A percentile compares a stretch with the other conserved stretches of the same genome.
phyloP scores from a whole-genome alignment of 1,284 basidiomycete genomes.

The Fomitopsis palustris region DNA sequence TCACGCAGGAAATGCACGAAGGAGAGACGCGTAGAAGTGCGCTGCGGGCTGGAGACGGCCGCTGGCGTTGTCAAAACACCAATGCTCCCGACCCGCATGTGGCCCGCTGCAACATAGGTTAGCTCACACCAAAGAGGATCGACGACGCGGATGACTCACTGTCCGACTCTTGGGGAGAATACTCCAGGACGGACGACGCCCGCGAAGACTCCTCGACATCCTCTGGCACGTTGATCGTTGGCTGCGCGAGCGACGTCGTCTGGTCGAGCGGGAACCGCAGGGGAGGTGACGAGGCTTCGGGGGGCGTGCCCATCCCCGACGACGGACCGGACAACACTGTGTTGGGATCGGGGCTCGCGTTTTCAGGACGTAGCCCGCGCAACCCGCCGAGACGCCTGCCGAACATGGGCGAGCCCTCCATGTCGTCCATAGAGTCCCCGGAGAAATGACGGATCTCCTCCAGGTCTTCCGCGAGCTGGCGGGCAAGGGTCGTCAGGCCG shows the following conservation, averaged over 20 bases:
- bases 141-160: slow-evolving; percentile 34
- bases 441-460: slow-evolving; percentile 34
- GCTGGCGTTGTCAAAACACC: slow-evolving; percentile 50
- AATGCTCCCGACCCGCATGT: slow-evolving; percentile 49
- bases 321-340: slow-evolving; percentile 22
- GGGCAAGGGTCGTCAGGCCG: slow-evolving; percentile 57
- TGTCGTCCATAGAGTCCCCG: slow-evolving; percentile 11
- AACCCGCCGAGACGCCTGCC: slow-evolving; percentile 26
- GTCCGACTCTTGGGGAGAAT: slow-evolving; percentile 33
- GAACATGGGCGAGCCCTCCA: slow-evolving; percentile 27
- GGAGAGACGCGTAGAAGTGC: slow-evolving; percentile 37
- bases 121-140: background rate
- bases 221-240: slow-evolving; percentile 49
- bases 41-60: slow-evolving; percentile 35
- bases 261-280: slow-evolving; percentile 31
- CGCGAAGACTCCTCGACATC: slow-evolving; percentile 56
- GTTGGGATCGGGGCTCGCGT: slow-evolving; percentile 20
- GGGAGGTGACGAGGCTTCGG: slow-evolving; percentile 22
- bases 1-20: slow-evolving; percentile 20
- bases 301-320: slow-evolving; percentile 16
- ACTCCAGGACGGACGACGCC: slow-evolving; percentile 46
- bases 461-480: slow-evolving; percentile 60
- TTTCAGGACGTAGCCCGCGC: slow-evolving; percentile 22
- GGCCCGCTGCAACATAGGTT: slow-evolving; percentile 30
- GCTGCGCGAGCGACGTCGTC: slow-evolving; percentile 22